Base-by-base conservation (phyloP, 2,329 filamentous ascomycete genomes). In the Xylariaceae sp. region DNA sequence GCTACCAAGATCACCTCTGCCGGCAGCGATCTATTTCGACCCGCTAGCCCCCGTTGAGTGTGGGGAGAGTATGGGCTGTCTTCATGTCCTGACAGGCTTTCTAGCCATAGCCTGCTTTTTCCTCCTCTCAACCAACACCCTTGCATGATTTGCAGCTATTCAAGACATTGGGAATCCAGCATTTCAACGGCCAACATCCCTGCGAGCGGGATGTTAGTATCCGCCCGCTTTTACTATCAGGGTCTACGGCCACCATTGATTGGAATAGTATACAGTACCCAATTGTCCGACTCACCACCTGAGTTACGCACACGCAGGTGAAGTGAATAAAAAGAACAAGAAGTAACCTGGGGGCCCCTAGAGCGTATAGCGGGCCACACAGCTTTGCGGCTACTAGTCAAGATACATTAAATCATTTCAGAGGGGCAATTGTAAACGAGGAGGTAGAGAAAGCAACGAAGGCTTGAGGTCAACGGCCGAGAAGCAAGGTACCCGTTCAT, bases 141-240 rank as follows among this genome's bases (percentile, higher is more conserved):
- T 69, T 69, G 68, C 67, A 71, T 71, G 66, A 67, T 68, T 68
- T 70, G 62, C 67, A 68, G 62, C 56, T 57, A 55, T 65, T 60
- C 62, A 58, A 69, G 66, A 69, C 68, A 69, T 65, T 67, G 55
- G 51, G 56, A 63, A 63, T 56, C 67, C 61, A 36, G 65, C 61
- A 66, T 67, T 61, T 67, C 61, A 71, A 70, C 67, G 67, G 66
- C 67, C 64, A 52, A 54, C 60, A 71, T 69, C 68, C 68, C 67
- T 71, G 68, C 59, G 36, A 53, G 45, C 55, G 53, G 58, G 64
- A 52, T 41, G 53, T 51, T 33, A 49, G 58, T 61, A 64, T 54
- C 55, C 60, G 64, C 63, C 65, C 54, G 53, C 45, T 41, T 53
- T 48, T 55, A 56, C 56, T 57, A 58, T 58, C 47, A 45, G 48